phyloP scores from a whole-genome alignment of 768 basidiomycete species.

The Mrakia gelida region DNA sequence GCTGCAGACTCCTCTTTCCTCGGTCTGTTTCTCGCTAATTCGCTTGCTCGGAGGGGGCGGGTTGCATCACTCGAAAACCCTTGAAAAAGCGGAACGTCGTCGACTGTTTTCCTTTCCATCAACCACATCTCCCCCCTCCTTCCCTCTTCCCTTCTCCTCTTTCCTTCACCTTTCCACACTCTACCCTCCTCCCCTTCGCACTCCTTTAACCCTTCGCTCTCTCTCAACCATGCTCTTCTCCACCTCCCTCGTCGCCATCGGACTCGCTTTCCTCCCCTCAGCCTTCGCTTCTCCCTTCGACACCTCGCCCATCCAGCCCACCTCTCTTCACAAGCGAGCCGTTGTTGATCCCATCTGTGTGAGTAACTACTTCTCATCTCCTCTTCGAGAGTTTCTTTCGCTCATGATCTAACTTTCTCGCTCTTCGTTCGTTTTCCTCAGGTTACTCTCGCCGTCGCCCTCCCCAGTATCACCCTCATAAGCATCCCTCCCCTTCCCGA shows the following conservation, averaged over 20 bases:
- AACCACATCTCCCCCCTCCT: background rate
- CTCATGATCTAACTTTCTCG: background rate
- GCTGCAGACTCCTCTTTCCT: too few relatives aligned
- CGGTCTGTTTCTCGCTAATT: too few relatives aligned
- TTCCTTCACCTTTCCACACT: background rate
- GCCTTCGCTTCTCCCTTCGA: background rate
- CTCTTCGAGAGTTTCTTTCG: background rate
- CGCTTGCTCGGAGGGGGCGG: too few relatives aligned
- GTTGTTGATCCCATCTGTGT: background rate
- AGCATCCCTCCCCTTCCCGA: background rate
- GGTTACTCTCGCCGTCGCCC: background rate
- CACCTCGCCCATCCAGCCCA: background rate
- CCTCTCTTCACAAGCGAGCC: background rate
- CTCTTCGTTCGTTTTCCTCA: background rate
- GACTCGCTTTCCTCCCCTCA: background rate
- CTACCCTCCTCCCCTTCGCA: background rate
- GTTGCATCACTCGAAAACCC: background rate
- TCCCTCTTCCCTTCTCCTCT: too few relatives aligned
- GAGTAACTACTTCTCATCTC: background rate
- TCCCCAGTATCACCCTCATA: background rate
- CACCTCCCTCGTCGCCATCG: background rate
- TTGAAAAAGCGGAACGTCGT: background rate
- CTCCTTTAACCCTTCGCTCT: background rate
- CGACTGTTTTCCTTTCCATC: background rate
- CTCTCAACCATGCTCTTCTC: background rate